phyloP scores from a whole-genome alignment of 805 yeast species.

The Cyberlindnera veronae region DNA sequence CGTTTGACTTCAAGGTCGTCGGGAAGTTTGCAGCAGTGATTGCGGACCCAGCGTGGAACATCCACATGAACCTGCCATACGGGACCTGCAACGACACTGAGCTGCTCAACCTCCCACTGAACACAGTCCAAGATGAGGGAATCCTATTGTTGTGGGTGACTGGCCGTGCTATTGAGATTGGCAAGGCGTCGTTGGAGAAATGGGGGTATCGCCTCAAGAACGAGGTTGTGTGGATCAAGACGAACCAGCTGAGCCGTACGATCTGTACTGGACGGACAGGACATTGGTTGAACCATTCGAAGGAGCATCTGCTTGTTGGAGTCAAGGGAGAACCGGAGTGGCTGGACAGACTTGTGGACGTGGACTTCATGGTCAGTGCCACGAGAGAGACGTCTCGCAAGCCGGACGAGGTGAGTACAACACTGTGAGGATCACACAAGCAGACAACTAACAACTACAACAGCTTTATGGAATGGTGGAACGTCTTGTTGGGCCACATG shows the following conservation, averaged over 20 bases:
- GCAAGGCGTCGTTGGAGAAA: slow-evolving; percentile 65
- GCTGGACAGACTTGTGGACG: slow-evolving; percentile 63
- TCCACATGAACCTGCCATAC: slow-evolving; percentile 82
- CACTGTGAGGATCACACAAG: background rate
- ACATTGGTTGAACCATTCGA: slow-evolving; percentile 94
- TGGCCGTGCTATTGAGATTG: slow-evolving; percentile 87
- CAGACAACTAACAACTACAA: slow-evolving; percentile 20
- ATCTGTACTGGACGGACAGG: slow-evolving; percentile 96
- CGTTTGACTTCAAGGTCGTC: slow-evolving; percentile 61
- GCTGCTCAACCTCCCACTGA: slow-evolving; percentile 60
- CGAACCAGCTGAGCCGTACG: slow-evolving; percentile 82
- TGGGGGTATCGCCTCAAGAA: slow-evolving; percentile 85
- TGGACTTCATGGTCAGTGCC: slow-evolving; percentile 74
- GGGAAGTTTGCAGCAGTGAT: slow-evolving; percentile 83
- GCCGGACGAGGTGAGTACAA: slow-evolving; percentile 64
- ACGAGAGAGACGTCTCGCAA: slow-evolving; percentile 88
- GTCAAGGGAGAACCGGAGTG: slow-evolving; percentile 76
- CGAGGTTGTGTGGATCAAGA: slow-evolving; percentile 87
- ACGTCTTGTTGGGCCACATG: slow-evolving; percentile 70
- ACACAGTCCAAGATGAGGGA: slow-evolving; percentile 77
- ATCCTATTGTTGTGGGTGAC: slow-evolving; percentile 89
- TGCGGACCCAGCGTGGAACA: slow-evolving; percentile 94
- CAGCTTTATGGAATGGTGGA: slow-evolving; percentile 76
- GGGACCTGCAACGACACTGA: slow-evolving; percentile 79
- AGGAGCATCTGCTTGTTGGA: slow-evolving; percentile 86